Evolutionary conservation across 2,329 filamentous ascomycete genomes (phyloP), one percentile per base, ranked within the genome.

Genomic region (Aureobasidium pullulans): DNA sequence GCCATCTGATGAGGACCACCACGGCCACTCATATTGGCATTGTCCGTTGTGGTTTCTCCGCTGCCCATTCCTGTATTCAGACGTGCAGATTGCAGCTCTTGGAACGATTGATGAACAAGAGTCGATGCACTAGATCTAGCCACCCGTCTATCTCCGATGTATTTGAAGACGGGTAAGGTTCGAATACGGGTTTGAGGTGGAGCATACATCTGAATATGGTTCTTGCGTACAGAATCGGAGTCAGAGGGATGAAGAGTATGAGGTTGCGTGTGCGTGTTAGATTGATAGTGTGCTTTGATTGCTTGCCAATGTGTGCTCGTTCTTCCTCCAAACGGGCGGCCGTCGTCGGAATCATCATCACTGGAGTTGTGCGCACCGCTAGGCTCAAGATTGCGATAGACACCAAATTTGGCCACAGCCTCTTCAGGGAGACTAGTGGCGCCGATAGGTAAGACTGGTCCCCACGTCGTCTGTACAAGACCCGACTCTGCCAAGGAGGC

Each of bases 1-100:
- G 71, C 70, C 69, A 44, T 70, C 67, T 59, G 67, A 43, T 43
- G 53, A 32, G 53, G 53, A 62, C 74, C 75, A 58, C 71, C 72
- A 59, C 73, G 71, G 60, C 62, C 64, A 53, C 64, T 65, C 63
- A 76, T 73, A 60, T 72, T 73, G 61, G 71, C 70, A 52, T 73
- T 70, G 58, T 73, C 75, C 66, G 77, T 83, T 79, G 90, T 85
- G 73, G 23, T 23, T 23, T 23, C 23, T 23, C 23, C 23, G 23
- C 23, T 23, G 23, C 23, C 3, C 23, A 23, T 23, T 23, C 23
- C 23, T 23, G 23, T 23, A 23, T 23, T 23, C 23, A 23, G 23
- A 23, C 23, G 47, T 10, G 31, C 47, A 49, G 32, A 37, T 28
- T 49, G 16, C 13, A n/a, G n/a, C 37, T 32, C 32, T 37, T 16